A percentile compares a stretch with the other conserved stretches of the same genome.
These are phyloP conservation scores for Alternaria sp. DNA, from an alignment of 2,329 filamentous ascomycete species.

Conservation along the genomic window DNA sequence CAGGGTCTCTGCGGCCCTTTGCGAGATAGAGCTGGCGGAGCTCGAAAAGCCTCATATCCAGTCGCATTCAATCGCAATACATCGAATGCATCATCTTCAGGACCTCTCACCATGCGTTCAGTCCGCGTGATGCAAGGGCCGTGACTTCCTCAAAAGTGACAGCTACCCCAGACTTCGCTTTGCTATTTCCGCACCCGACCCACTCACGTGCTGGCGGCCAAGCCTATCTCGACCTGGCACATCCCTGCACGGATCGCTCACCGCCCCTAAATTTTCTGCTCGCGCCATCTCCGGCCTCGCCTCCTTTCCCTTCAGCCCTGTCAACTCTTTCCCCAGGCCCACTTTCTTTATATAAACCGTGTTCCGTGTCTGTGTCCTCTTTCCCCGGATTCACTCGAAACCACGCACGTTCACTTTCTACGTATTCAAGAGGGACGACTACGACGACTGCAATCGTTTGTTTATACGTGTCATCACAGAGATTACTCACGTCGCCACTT, in stretches of 20 bases:
- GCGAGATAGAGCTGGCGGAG: conserved; percentile 5
- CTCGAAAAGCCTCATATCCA: neutral
- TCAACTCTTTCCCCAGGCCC: conserved; percentile 2
- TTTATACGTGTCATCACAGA: conserved; percentile 7
- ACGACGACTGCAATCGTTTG: conserved; percentile 1
- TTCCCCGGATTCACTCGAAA: conserved; percentile 10
- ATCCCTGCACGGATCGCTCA: conserved; percentile 23
- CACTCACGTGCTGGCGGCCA: conserved; percentile 1
- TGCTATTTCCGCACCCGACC: neutral
- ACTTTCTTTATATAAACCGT: conserved; percentile 22
- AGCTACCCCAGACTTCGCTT: conserved; percentile 2
- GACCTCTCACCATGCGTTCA: neutral
- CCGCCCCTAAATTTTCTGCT: conserved; percentile 20
- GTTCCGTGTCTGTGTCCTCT: conserved; percentile 1
- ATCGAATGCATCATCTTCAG: neutral
- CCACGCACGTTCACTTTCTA: neutral
- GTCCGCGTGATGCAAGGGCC: neutral
- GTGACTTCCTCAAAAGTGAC: neutral
- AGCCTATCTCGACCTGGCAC: neutral
- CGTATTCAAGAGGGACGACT: neutral
- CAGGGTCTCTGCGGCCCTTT: conserved; percentile 1
- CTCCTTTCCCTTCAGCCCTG: conserved; percentile 11
- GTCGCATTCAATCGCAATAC: neutral
- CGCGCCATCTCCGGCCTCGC: conserved; percentile 5
- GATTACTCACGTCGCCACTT: neutral